Base-by-base conservation (phyloP, 2,329 filamentous ascomycete genomes). In the Graphiopsis chlorocephala region DNA sequence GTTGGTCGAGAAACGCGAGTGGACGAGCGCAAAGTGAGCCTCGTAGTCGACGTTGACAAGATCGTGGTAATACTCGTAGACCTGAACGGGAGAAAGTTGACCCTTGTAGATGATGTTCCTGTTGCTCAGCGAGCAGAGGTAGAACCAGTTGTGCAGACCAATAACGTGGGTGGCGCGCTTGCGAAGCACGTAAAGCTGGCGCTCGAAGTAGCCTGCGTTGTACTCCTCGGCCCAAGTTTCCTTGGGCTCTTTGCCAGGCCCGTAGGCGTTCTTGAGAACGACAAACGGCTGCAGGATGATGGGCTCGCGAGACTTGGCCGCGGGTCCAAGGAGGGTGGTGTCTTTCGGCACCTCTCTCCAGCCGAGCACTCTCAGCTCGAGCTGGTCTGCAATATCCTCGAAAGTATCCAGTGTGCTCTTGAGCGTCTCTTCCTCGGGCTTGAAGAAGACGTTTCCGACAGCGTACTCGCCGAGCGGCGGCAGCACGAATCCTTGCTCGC, bases 51-150 rank as follows among this genome's bases (percentile, higher is more conserved):
- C 94, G 72, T 95, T 96, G 71, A 97, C 91, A 77, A 98, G 82
- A 82, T 98, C 94, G 79, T 97, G 92, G 81, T 96, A 98, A 83
- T 98, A 98, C 77, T 96, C 90, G 81, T 98, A 98, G 61, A 98
- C 94, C 83, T 98, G 94, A 31, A 94, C 88, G 26, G 94, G 94
- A 52, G 94, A 90, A 70, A 98, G 84, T 78, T 98, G 95, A 69
- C 94, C 94, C 85, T 98, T 98, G 86, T 98, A 98, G 66, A 98
- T 92, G 80, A 98, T 98, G 83, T 98, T 98, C 82, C 93, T 93
- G 88, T 97, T 97, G 79, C 89, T 95, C 71, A 98, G 82, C 58
- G 93, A 97, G 85, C 94, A 98, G 65, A 98, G 85, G 79, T 98
- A 98, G 84, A 98, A 98, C 94, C 94, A 98, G 80, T 97, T 97